Evolutionary conservation across 1,139 yeast species (phyloP), one percentile per base, ranked within the genome.

Genomic region (Pichia cactophila): DNA sequence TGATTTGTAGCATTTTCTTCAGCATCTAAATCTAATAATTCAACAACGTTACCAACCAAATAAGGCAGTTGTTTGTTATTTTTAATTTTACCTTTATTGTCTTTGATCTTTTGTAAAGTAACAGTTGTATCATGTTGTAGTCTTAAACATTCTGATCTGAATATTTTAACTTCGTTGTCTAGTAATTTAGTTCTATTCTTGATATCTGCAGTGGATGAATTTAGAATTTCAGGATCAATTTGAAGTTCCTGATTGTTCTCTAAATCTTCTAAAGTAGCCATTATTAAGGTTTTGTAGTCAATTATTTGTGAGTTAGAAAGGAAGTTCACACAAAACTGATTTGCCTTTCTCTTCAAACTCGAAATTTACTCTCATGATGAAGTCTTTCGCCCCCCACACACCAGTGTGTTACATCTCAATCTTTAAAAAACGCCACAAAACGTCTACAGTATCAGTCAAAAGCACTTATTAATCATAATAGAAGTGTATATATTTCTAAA

Each of bases 1-100:
- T 92, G 96, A 57, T 86, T 92, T 33, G 77, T 74, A 12, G 90
- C 87, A 59, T 87, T 96, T 57, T 86, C 92, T 55, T 88, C 94
- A 12, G 86, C 90, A 58, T 83, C 84, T 69, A 92, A 78, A 63
- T 92, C 95, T 64, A 94, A 76, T 54, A 94, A 73, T 68, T 94
- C 99, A 28, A 94, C 97, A 49, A 94, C 95, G 63, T 92, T 94
- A n/a, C 97, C 97, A 44, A 94, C 98, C 55, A 94, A 73, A 63
- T 92, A 94, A 12, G 99, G 99, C 63, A 94, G 75, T 68, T 89
- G 97, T 69, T 85, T 87, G 69, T 94, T 94, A 66, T 92, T 90
- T 64, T 88, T 89, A 68, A 94, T 92, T 72, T 94, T 94, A 61
- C 90, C 97, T 67, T 85, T 90, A 70, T 94, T 94, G 64, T 92